Conservation (phyloP, 1,284 basidiomycete genomes). For the Ceratobasidium sp. region DNA sequence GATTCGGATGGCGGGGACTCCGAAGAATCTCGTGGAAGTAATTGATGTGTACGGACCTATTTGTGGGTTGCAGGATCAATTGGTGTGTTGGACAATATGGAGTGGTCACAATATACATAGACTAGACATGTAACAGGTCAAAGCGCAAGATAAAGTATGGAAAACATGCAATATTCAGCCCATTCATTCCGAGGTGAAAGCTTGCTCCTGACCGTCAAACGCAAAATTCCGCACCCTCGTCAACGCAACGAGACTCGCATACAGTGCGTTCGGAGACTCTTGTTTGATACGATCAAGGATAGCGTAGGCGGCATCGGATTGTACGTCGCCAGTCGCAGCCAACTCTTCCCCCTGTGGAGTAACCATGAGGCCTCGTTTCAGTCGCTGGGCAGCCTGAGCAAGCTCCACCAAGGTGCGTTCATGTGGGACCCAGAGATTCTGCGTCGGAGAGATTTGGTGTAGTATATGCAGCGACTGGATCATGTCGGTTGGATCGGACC, state of each 20-base stretch:
- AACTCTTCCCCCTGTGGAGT: slow-evolving; percentile 23
- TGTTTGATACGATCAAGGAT: slow-evolving; percentile 37
- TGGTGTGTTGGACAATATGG: slow-evolving; percentile 23
- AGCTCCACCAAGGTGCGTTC: slow-evolving; percentile 54
- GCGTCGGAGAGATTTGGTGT: slow-evolving; percentile 65
- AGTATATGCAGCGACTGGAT: slow-evolving; percentile 66
- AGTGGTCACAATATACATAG: slow-evolving; percentile 37
- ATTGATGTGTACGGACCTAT: slow-evolving; percentile 15
- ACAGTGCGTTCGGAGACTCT: slow-evolving; percentile 27
- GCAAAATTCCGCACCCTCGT: slow-evolving; percentile 11
- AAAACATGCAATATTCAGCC: not conserved
- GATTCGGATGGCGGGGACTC: slow-evolving; percentile 40
- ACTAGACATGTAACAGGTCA: slow-evolving; percentile 32
- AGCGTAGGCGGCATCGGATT: slow-evolving; percentile 29
- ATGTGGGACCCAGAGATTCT: slow-evolving; percentile 72
- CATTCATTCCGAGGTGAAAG: slow-evolving; percentile 24
- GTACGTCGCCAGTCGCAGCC: slow-evolving; percentile 8
- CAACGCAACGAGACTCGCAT: slow-evolving; percentile 27
- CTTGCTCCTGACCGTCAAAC: slow-evolving; percentile 2
- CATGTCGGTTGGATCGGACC: slow-evolving; percentile 48
- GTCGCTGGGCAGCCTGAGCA: slow-evolving; percentile 13
- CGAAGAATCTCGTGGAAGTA: slow-evolving; percentile 35
- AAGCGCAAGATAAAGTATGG: slow-evolving; percentile 5
- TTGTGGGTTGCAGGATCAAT: not conserved
- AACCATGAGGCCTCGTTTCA: slow-evolving; percentile 35